Base-by-base conservation (phyloP, 2,329 filamentous ascomycete species). In the Penicillium sp. region DNA sequence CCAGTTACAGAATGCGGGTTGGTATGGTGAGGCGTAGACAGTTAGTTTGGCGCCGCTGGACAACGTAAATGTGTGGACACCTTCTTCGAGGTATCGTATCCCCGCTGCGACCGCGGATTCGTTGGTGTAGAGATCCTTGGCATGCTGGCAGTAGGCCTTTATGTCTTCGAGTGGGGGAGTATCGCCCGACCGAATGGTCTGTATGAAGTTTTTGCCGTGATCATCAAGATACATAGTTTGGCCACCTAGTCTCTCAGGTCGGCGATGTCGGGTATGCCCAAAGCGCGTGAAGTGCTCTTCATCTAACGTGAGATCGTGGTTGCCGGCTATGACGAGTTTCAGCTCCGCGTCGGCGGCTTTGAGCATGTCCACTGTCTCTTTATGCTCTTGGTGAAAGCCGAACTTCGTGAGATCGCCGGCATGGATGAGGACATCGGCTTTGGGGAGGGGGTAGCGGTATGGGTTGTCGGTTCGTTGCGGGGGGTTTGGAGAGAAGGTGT, bases 251-350 rank as follows among this genome's bases (percentile, higher is more conserved):
- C 46, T 35, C 22, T 54, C 49, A 16, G 43, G 42, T 20, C 47
- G 59, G 4, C 55, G 55, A 44, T 70, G 67, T 14, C 63, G 54
- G 22, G 23, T 50, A 36, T 58, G 56, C 1, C 63, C 64, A n/a
- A 57, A 49, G 4, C 41, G 37, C 3, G 56, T 55, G 55, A 76
- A 79, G 58, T 75, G 78, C 0, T 64, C 61, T 31, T 70, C 66
- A 51, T 84, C 79, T 1, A 84, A 69, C 3, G 74, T 76, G 35
- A 81, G 68, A 56, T 83, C 80, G 63, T 84, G 81, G 57, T 84
- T 84, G 0, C 81, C 81, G 0, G 80, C 75, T 49, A 84, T 82
- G 16, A 84, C 75, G 20, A 84, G 68, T 56, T 83, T 84, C 4
- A 84, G 61, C 7, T 75, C 72, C 1, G 79, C 79, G 11, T 77